These are phyloP conservation scores for Backusella macrospora DNA, from an alignment of 192 early-diverging fungal genomes.

Conservation along the genomic window DNA sequence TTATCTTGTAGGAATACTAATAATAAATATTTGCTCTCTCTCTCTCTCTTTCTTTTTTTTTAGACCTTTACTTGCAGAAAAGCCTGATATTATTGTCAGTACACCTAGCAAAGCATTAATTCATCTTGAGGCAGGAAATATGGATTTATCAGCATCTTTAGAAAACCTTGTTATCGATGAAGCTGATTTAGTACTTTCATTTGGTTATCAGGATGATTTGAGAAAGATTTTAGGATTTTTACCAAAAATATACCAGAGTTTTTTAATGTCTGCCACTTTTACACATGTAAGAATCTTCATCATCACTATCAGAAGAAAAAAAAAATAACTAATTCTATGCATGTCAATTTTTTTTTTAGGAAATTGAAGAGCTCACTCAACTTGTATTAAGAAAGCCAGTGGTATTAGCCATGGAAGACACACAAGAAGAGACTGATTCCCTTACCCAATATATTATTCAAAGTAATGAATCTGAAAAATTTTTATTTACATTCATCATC, in stretches of 20 bases:
- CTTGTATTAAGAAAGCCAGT: conserved; percentile 81
- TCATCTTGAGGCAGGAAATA: conserved; percentile 65
- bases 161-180: conserved; percentile 95
- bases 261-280: conserved; percentile 94
- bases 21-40: too few species aligned
- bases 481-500: conserved; percentile 84
- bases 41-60: background rate
- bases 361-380: conserved; percentile 85
- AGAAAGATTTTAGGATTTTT: conserved; percentile 70
- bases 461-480: conserved; percentile 84
- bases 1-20: too few species aligned
- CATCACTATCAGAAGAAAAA: background rate
- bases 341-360: conserved; percentile 45
- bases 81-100: conserved; percentile 85
- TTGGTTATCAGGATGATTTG: conserved; percentile 92
- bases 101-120: conserved; percentile 84
- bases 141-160: conserved; percentile 59
- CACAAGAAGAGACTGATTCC: conserved; percentile 59
- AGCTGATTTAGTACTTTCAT: conserved; percentile 92
- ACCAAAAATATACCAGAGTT: conserved; percentile 89
- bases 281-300: conserved; percentile 50
- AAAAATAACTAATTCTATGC: background rate
- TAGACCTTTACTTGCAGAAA: conserved; percentile 79
- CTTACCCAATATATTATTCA: conserved; percentile 80
- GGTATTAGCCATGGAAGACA: conserved; percentile 85